Conservation (phyloP, 441 rosid species). For the Populus trichocarpa region DNA sequence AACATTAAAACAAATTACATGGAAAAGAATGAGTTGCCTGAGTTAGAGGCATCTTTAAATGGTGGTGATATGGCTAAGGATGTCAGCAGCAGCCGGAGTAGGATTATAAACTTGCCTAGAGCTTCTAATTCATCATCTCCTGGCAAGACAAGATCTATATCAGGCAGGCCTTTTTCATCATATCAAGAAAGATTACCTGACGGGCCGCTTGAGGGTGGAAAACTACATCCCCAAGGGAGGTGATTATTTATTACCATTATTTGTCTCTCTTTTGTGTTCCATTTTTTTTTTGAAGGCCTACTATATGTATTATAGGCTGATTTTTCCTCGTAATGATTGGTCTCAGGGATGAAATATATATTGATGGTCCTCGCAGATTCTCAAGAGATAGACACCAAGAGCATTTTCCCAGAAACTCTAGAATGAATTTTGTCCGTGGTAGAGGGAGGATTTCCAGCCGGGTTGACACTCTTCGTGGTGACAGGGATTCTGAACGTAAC, state of each 20-base stretch:
- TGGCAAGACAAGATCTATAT: conserved; percentile 39
- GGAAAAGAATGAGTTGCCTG: conserved; percentile 37
- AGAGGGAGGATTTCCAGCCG: conserved; percentile 62
- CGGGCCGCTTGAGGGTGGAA: conserved; percentile 48
- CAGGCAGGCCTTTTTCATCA: conserved; percentile 42
- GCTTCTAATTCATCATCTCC: conserved; percentile 46
- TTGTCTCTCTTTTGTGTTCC: not conserved
- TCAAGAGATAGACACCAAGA: conserved; percentile 62
- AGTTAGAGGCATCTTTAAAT: conserved; percentile 34
- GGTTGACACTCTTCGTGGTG: conserved; percentile 39
- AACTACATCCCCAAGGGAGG: conserved; percentile 65
- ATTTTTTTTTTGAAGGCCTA: not conserved
- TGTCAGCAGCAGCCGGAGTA: conserved; percentile 43
- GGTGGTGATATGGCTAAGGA: conserved; percentile 43
- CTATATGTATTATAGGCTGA: conserved; percentile 14
- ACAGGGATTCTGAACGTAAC: conserved; percentile 49
- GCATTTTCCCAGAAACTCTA: conserved; percentile 45
- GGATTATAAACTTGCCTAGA: conserved; percentile 57
- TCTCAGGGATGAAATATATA: conserved; percentile 49
- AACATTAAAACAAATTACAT: conserved; percentile 28
- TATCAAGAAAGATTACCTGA: conserved; percentile 58
- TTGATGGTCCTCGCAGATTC: conserved; percentile 45
- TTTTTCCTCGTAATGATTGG: conserved; percentile 17
- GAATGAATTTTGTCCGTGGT: conserved; percentile 57
- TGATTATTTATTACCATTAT: conserved; percentile 41